Base-by-base conservation (phyloP, 805 yeast species). In the Lipomyces yamanashiensis region DNA sequence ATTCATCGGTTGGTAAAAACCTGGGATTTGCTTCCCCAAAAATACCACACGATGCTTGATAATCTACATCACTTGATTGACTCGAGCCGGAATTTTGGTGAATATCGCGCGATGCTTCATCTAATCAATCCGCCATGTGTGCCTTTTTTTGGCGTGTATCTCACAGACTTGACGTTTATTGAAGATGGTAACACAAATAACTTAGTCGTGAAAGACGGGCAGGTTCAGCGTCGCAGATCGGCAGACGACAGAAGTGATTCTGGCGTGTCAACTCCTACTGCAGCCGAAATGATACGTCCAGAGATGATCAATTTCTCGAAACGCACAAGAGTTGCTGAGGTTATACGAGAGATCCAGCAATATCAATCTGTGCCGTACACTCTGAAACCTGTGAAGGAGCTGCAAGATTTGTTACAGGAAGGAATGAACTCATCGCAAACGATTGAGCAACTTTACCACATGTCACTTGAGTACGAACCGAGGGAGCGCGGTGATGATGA, bases 91-190 rank as follows among this genome's bases (percentile, higher is more conserved):
- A 93, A 93, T 75, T 93, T 92, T 76, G 84, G 83, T 68, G 95
- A 89, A 71, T 93, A 93, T 74, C 82, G 98, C 72, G 93, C 89
- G 68, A 82, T 89, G 71, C 79, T 93, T 71, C 85, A 85, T 69
- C 82, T 86, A 61, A 83, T 90, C 56, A 78, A 80, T 33, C 91
- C 87, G 56, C 92, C 98, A 7, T 89, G 96, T 73, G 87, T 93
- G 44, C 99, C 99, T 36, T 93, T 93, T 74, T 85, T 93, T 70
- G 99, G 98, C 19, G 93, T 93, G 50, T 90, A 85, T 74, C 78
- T 93, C 61, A 88, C 96, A 53, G 98, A 93, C 74, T 79, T 93
- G 72, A 89, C 97, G 15, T 93, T 93, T 72, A 86, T 92, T 7
- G 88, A 84, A 37, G 96, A 90, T 70, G 98, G 98, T 50, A 93